Conservation (phyloP, 164 flowering plant genomes). For the Chimonanthus praecox region DNA sequence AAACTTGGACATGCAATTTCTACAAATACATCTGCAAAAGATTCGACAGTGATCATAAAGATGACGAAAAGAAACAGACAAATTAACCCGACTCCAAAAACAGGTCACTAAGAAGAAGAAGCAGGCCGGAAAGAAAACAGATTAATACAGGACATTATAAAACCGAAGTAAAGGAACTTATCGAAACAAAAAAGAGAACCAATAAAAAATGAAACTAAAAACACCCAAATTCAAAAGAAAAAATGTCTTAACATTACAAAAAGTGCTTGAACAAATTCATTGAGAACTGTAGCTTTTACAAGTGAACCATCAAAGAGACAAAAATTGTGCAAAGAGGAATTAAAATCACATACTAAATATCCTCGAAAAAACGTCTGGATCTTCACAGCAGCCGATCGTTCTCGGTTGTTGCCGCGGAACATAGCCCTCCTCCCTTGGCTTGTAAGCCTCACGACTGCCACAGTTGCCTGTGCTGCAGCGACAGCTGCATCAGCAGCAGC, state of each 20-base stretch:
- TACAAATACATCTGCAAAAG: background rate
- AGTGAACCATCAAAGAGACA: background rate
- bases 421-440: conserved; percentile 65
- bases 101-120: background rate
- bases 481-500: conserved; percentile 96
- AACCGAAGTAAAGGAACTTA: background rate
- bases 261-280: no score
- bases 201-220: no score
- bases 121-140: background rate
- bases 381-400: conserved; percentile 67
- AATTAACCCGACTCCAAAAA: background rate
- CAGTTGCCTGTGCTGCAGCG: conserved; percentile 91
- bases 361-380: conserved; percentile 81
- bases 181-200: background rate
- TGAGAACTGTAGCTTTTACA: no score
- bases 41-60: background rate
- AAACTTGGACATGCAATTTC: background rate
- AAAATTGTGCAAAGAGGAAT: background rate
- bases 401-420: conserved; percentile 52
- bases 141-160: no score
- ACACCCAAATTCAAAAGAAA: no score
- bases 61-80: background rate
- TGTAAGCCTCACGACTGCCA: conserved; percentile 72
- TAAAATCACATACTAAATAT: conserved; percentile 45
- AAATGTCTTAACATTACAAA: no score